Evolutionary conservation across 768 basidiomycete genomes (phyloP).

Genomic region (Nidula microcarpa): DNA sequence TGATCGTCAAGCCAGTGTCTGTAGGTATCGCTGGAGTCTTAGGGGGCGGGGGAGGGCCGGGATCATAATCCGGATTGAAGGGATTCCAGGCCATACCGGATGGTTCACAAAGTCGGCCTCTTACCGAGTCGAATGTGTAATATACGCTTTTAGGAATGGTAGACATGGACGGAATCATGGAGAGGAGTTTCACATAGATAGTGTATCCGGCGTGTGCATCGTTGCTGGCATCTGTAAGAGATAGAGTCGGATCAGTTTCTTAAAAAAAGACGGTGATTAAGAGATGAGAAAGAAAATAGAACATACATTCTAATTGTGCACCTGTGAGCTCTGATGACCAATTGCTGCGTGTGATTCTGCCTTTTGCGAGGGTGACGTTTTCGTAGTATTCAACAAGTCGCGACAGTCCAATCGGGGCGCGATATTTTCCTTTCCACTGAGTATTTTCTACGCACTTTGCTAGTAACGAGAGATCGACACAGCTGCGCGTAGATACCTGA

Average conservation of each 20-base stretch:
- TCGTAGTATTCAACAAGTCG: slow-evolving; percentile 64
- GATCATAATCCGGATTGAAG: slow-evolving; percentile 67
- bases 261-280: slow-evolving; percentile 2
- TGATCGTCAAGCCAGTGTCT: too few relatives aligned
- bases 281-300: slow-evolving; percentile 1
- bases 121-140: slow-evolving; percentile 55
- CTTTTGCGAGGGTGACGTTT: slow-evolving; percentile 50
- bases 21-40: not conserved
- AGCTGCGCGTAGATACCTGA: slow-evolving; percentile 38
- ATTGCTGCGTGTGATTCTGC: slow-evolving; percentile 59
- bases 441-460: slow-evolving; percentile 69
- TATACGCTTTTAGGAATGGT: slow-evolving; percentile 34
- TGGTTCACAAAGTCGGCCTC: slow-evolving; percentile 42
- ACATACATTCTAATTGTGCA: slow-evolving; percentile 60
- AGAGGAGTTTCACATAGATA: slow-evolving; percentile 43
- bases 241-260: slow-evolving; percentile 5
- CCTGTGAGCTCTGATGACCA: slow-evolving; percentile 55
- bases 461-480: slow-evolving; percentile 70
- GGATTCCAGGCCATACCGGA: slow-evolving; percentile 48
- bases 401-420: slow-evolving; percentile 56
- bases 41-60: slow-evolving; percentile 62
- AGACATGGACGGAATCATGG: slow-evolving; percentile 33
- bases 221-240: slow-evolving; percentile 58
- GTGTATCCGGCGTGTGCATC: slow-evolving; percentile 66
- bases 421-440: slow-evolving; percentile 72